phyloP scores from a whole-genome alignment of 148 eudicot species.

The Polygonum maritimum region DNA sequence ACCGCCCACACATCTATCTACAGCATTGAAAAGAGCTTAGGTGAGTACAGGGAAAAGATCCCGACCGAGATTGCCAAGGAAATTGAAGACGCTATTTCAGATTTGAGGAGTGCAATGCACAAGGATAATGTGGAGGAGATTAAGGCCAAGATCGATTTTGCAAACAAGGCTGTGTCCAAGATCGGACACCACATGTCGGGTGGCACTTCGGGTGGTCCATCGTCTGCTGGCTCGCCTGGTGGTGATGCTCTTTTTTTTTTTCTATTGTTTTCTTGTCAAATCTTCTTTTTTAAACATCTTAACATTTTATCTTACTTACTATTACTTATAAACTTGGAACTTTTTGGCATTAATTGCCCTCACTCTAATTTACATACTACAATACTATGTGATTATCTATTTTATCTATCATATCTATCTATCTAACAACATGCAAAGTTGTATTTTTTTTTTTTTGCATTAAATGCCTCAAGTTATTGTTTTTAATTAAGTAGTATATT shows the following conservation, averaged over 20 bases:
- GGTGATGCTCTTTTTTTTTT: background rate
- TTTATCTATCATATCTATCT: too few species aligned
- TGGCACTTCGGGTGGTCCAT: background rate
- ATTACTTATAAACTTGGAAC: too few species aligned
- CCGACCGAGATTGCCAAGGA: slow-evolving; percentile 1
- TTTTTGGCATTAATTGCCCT: too few species aligned
- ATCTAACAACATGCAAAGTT: too few species aligned
- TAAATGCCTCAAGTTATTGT: too few species aligned
- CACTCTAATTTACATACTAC: too few species aligned
- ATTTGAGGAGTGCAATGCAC: slow-evolving; percentile 3
- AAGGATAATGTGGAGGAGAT: background rate
- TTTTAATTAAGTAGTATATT: too few species aligned
- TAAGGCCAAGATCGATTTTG: slow-evolving; percentile 3
- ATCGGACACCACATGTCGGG: slow-evolving; percentile 12
- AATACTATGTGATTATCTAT: too few species aligned
- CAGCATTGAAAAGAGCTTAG: slow-evolving; percentile 7
- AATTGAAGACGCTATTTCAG: slow-evolving; percentile 5
- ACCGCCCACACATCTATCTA: slow-evolving; percentile 3
- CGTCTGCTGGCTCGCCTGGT: slow-evolving; percentile 9
- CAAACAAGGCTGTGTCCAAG: slow-evolving; percentile 10
- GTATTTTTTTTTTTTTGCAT: too few species aligned
- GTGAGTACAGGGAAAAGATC: slow-evolving; percentile 9
- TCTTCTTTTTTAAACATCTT: background rate
- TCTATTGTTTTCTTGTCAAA: too few species aligned
- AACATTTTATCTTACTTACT: too few species aligned